Conservation (phyloP, 83 land plant genomes). For the Picea abies region DNA sequence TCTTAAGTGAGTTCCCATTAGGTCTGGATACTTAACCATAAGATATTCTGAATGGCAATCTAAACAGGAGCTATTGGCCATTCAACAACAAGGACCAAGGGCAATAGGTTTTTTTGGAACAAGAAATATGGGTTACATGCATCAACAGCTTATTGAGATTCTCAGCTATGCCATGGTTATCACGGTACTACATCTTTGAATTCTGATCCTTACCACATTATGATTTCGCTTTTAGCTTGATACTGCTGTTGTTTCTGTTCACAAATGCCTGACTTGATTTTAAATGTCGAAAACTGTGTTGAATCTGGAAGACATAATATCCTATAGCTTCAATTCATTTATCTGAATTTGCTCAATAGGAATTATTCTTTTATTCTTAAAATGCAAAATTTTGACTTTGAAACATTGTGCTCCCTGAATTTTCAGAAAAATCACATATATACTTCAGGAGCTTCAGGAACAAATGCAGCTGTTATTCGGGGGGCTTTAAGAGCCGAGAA, state of each 20-base stretch:
- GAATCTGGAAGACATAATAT: neutral
- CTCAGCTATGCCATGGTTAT: constrained; percentile 99
- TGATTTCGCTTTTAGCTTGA: neutral
- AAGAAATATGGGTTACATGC: constrained; percentile 98
- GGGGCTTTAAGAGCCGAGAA: constrained; percentile 98
- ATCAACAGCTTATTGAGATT: constrained; percentile 97
- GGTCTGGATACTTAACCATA: neutral
- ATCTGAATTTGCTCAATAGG: neutral
- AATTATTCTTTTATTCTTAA: neutral
- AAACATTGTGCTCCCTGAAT: constrained; percentile 1
- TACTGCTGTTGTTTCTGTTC: neutral
- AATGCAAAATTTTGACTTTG: constrained; percentile 8
- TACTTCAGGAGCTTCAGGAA: constrained; percentile 98
- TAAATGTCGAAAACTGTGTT: neutral
- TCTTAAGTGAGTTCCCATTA: neutral
- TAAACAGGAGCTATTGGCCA: constrained; percentile 88
- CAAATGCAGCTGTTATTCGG: constrained; percentile 98
- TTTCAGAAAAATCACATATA: constrained; percentile 93
- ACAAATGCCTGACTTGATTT: neutral
- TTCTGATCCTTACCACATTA: constrained; percentile 1
- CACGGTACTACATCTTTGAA: constrained; percentile 52
- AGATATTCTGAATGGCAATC: neutral
- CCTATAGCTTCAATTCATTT: neutral
- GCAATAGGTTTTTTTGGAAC: constrained; percentile 98
- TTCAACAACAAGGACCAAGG: constrained; percentile 96